Conservation (phyloP, 2,329 filamentous ascomycete species). For the Elsinoe fawcettii region DNA sequence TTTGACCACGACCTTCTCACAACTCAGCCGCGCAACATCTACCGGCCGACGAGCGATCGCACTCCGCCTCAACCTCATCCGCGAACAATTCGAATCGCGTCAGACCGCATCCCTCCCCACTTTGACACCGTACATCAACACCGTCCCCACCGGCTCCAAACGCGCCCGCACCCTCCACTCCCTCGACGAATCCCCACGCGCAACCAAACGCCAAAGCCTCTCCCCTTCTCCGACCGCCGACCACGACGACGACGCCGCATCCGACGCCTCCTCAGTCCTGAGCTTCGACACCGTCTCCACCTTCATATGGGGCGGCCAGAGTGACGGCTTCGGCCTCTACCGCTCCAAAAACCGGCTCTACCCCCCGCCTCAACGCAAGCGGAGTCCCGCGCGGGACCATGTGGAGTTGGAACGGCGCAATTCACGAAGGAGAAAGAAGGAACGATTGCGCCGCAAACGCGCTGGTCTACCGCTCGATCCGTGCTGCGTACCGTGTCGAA, state of each 20-base stretch:
- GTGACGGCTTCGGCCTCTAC: conserved; percentile 2
- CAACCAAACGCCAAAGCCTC: neutral
- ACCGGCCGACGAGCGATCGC: neutral
- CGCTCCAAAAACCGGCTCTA: neutral
- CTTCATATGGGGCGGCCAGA: neutral
- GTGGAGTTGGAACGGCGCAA: neutral
- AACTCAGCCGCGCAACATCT: conserved; percentile 2
- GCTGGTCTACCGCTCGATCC: neutral
- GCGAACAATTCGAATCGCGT: neutral
- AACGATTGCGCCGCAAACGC: neutral
- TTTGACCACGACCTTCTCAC: neutral
- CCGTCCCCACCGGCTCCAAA: neutral
- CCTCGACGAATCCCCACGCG: neutral
- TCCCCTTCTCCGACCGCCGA: neutral
- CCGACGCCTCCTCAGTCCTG: neutral
- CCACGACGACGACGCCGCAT: neutral
- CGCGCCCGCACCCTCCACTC: neutral
- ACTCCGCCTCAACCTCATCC: neutral
- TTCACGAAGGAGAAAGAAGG: neutral
- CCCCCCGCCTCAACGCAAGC: neutral
- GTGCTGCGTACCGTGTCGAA: neutral
- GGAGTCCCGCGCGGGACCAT: neutral
- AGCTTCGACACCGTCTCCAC: conserved; percentile 11
- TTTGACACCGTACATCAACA: neutral
- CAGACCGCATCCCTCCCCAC: neutral